phyloP scores from a whole-genome alignment of 2,329 filamentous ascomycete genomes.

The Paecilomyces sp. region DNA sequence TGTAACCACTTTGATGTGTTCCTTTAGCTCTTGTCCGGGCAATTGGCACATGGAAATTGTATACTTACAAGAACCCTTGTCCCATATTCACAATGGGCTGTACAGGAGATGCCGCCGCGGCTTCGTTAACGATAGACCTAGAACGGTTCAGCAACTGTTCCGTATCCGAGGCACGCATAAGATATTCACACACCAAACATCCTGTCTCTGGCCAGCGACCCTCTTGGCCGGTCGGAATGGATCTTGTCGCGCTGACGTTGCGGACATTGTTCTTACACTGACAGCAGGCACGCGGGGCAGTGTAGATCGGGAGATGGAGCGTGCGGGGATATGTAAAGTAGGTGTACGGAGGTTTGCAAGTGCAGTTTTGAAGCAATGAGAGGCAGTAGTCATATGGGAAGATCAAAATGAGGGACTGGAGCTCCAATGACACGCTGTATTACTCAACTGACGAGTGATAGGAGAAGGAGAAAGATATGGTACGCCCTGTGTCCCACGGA shows the following conservation, averaged over 20 bases:
- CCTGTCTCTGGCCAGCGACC: slow-evolving; percentile 44
- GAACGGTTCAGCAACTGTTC: background rate
- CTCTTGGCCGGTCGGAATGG: slow-evolving; percentile 41
- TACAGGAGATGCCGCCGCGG: slow-evolving; percentile 55
- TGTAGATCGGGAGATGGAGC: background rate
- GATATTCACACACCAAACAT: slow-evolving; percentile 37
- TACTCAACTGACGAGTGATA: background rate
- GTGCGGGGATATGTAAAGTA: background rate
- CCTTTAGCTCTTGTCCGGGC: background rate
- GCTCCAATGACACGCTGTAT: background rate
- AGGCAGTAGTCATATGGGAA: background rate
- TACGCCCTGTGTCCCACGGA: background rate
- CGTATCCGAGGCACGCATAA: background rate
- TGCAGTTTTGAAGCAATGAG: background rate
- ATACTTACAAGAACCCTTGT: slow-evolving; percentile 51
- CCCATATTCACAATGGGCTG: slow-evolving; percentile 65
- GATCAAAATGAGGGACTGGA: background rate
- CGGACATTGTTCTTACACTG: slow-evolving; percentile 30
- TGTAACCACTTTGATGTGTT: slow-evolving; percentile 59
- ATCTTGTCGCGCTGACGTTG: slow-evolving; percentile 28
- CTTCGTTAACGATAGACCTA: slow-evolving; percentile 62
- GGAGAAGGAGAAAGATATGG: background rate
- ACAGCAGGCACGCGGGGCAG: background rate
- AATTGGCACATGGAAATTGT: background rate
- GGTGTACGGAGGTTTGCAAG: background rate